A percentile compares a stretch with the other conserved stretches of the same genome.
These are phyloP conservation scores for Peniophora sp. DNA, from an alignment of 1,284 basidiomycete species.

Conservation along the genomic window DNA sequence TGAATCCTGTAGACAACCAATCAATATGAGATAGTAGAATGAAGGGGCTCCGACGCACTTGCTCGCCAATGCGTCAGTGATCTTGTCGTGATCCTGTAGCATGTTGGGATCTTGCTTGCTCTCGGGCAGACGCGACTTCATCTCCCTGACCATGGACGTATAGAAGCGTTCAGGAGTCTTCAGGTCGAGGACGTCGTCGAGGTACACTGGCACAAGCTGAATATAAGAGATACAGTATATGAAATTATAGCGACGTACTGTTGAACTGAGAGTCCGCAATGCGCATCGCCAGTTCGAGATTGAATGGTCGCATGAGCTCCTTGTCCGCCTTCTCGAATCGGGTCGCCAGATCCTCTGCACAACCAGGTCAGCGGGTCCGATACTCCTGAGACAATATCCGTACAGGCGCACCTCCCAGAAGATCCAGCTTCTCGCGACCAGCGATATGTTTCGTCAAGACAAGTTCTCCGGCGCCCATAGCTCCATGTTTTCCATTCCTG, in stretches of 20 bases:
- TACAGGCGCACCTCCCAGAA: slow-evolving; percentile 52
- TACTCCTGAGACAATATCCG: neutral
- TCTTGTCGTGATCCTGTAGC: slow-evolving; percentile 34
- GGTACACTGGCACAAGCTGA: slow-evolving; percentile 27
- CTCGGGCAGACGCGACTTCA: slow-evolving; percentile 32
- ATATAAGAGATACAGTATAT: neutral
- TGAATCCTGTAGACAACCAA: slow-evolving; percentile 45
- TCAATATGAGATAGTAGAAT: neutral
- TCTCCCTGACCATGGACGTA: slow-evolving; percentile 43
- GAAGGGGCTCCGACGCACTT: slow-evolving; percentile 31
- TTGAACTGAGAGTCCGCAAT: slow-evolving; percentile 66
- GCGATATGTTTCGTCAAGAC: slow-evolving; percentile 47
- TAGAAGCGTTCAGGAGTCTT: slow-evolving; percentile 55
- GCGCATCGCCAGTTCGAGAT: slow-evolving; percentile 50
- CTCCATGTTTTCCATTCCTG: slow-evolving; percentile 65
- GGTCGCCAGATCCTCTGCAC: slow-evolving; percentile 58
- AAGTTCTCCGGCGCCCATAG: slow-evolving; percentile 61
- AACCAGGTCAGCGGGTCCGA: neutral
- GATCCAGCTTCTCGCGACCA: slow-evolving; percentile 70
- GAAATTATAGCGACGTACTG: slow-evolving; percentile 31
- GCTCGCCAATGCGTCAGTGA: slow-evolving; percentile 50
- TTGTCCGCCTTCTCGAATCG: slow-evolving; percentile 32
- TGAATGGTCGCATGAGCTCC: slow-evolving; percentile 56
- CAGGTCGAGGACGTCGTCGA: slow-evolving; percentile 60
- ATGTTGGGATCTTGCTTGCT: slow-evolving; percentile 22